A percentile compares a stretch with the other conserved stretches of the same genome.
Evolutionary conservation across 2,329 filamentous ascomycete species (phyloP).

Genomic region (Aspergillus puulaauensis): DNA sequence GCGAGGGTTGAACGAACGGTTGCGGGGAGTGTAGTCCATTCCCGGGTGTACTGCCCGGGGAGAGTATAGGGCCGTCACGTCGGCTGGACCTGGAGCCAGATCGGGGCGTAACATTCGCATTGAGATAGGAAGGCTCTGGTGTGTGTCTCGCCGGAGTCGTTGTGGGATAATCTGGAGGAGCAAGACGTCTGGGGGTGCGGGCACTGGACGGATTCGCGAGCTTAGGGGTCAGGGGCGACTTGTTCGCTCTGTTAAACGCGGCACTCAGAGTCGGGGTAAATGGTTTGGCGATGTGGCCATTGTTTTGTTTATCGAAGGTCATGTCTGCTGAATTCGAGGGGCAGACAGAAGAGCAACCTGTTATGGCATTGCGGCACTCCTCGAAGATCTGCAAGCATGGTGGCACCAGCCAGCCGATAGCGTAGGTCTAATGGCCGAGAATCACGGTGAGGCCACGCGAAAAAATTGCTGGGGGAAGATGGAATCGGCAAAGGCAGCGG

Average conservation of each 20-base stretch:
- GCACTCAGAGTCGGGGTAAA: slow-evolving; percentile 69
- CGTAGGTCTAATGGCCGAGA: slow-evolving; percentile 17
- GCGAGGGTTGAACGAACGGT: slow-evolving; percentile 27
- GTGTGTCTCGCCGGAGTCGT: slow-evolving; percentile 45
- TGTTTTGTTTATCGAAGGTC: slow-evolving; percentile 54
- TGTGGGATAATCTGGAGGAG: slow-evolving; percentile 33
- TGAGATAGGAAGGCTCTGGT: slow-evolving; percentile 57
- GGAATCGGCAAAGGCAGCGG: neutral
- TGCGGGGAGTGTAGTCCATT: slow-evolving; percentile 25
- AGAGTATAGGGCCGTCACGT: slow-evolving; percentile 66
- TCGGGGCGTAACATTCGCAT: slow-evolving; percentile 73
- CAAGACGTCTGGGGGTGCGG: slow-evolving; percentile 33
- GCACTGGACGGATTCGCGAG: slow-evolving; percentile 46
- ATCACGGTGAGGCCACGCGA: slow-evolving; percentile 6
- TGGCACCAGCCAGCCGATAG: slow-evolving; percentile 28
- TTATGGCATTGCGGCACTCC: slow-evolving; percentile 47
- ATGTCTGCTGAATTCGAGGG: slow-evolving; percentile 42
- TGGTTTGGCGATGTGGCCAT: slow-evolving; percentile 53
- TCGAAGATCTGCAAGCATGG: slow-evolving; percentile 33
- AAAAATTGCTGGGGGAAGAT: neutral
- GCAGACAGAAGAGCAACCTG: slow-evolving; percentile 36
- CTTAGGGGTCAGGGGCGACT: slow-evolving; percentile 60
- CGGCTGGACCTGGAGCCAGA: slow-evolving; percentile 72
- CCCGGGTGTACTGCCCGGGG: slow-evolving; percentile 57
- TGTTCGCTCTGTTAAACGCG: slow-evolving; percentile 56